Evolutionary conservation across 2,329 filamentous ascomycete genomes (phyloP), one percentile per base, ranked within the genome.

Genomic region (Pseudogymnoascus sp.): DNA sequence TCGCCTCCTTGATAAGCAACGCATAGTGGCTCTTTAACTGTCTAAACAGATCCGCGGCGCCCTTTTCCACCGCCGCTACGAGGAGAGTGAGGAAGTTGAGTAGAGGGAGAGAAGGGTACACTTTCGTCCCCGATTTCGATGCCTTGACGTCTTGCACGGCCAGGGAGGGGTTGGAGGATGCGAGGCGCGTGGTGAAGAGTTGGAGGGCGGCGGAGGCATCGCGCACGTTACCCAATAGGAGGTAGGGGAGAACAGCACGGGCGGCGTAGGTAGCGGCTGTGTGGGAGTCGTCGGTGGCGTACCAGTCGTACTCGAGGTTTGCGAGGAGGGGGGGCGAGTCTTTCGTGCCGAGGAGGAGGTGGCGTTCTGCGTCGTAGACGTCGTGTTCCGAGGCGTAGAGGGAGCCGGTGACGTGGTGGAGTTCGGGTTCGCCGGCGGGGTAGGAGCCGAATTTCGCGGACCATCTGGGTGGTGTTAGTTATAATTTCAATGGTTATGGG

Each of bases 331-430:
- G 87, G 39, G 93, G 84, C 0, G 92, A 96, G 76, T 96, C 92
- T 70, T 89, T 90, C 8, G 92, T 98, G 66, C 95, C 96, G 41
- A 97, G 82, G 60, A 93, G 77, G 63, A 99, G 82, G 76, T 99
- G 95, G 70, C 87, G 85, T 77, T 99, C 96, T 13, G 96, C 95
- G 65, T 97, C 93, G 80, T 96, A 96, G 25, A 89, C 85, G 67
- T 97, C 92, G 76, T 93, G 89, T 71, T 97, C 93, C 73, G 96
- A 89, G n/a, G 93, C 93, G 75, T 92, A 96, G 48, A 97, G 80
- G 34, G 86, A 87, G 61, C 95, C 95, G 37, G 88, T 88, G 48
- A 96, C 92, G 77, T 98, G 93, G 77, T 99, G 95, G 64, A 99
- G 81, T 72, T 98, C 95, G 2, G 93, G 90, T 73, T 99, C 95